Percentiles rank a stretch among this genome's conserved stretches.
Conservation (phyloP, 257 asterid genomes). For the Fraxinus cuspidata region DNA sequence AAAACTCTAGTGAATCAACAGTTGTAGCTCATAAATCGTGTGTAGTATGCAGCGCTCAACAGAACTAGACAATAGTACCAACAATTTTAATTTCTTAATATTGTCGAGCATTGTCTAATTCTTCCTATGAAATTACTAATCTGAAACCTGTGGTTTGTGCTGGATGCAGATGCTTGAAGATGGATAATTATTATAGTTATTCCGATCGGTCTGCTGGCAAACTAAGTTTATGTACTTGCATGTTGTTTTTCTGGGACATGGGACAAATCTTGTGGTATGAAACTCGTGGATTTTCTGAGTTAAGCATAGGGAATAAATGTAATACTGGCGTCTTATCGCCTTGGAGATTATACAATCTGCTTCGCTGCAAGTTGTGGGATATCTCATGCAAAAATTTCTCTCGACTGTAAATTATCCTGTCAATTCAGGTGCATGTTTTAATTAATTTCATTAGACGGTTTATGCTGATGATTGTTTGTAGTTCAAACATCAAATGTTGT, state of each 20-base stretch:
- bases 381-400: not conserved
- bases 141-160: conserved; percentile 4
- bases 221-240: not conserved
- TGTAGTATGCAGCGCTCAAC: not conserved
- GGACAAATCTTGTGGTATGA: not conserved
- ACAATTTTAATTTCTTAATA: not conserved
- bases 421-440: not conserved
- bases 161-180: conserved; percentile 58
- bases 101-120: not conserved
- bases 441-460: not conserved
- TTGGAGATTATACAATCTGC: not conserved
- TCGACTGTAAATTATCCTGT: not conserved
- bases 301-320: conserved; percentile 1
- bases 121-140: not conserved
- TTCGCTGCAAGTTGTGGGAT: not conserved
- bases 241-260: conserved; percentile 1
- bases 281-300: not conserved
- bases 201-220: conserved; percentile 21
- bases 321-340: not conserved
- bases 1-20: not conserved
- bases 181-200: conserved; percentile 23
- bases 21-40: not conserved
- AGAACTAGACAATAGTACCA: not conserved
- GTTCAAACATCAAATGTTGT: no score
- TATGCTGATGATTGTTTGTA: not conserved